phyloP scores from a whole-genome alignment of 2,329 filamentous ascomycete genomes.

The Diplodia seriata region DNA sequence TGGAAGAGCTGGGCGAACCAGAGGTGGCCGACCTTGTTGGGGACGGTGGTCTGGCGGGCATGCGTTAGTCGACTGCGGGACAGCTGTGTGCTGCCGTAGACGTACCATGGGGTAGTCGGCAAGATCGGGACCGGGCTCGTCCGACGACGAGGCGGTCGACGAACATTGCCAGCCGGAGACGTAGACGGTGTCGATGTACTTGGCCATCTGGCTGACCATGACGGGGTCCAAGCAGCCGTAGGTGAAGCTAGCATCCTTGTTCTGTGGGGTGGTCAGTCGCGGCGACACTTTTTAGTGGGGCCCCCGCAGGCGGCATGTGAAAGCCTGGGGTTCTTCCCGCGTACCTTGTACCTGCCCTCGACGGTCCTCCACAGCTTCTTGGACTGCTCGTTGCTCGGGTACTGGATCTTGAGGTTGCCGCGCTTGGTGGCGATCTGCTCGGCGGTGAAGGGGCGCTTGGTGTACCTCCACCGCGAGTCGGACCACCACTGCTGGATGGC shows the following conservation, averaged over 20 bases:
- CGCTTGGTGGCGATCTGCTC: slow-evolving; percentile 97
- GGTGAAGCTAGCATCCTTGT: slow-evolving; percentile 85
- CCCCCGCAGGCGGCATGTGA: slow-evolving; percentile 24
- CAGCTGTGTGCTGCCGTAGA: background rate
- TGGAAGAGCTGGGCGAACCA: slow-evolving; percentile 99
- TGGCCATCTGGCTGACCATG: slow-evolving; percentile 99
- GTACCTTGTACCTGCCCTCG: slow-evolving; percentile 82
- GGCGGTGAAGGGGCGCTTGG: slow-evolving; percentile 89
- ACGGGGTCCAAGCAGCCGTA: slow-evolving; percentile 98
- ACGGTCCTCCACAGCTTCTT: slow-evolving; percentile 96
- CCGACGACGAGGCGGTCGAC: slow-evolving; percentile 90
- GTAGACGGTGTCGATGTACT: slow-evolving; percentile 97
- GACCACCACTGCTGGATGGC: slow-evolving; percentile 94
- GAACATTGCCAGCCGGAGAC: slow-evolving; percentile 99
- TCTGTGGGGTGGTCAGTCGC: slow-evolving; percentile 58
- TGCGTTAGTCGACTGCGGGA: slow-evolving; percentile 1
- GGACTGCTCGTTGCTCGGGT: slow-evolving; percentile 84
- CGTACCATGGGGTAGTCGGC: slow-evolving; percentile 82
- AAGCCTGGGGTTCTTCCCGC: slow-evolving; percentile 39
- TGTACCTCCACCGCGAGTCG: slow-evolving; percentile 89
- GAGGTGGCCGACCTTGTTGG: slow-evolving; percentile 96
- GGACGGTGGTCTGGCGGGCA: slow-evolving; percentile 79
- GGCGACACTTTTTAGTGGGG: slow-evolving; percentile 1
- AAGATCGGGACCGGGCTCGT: slow-evolving; percentile 96
- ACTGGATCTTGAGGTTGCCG: slow-evolving; percentile 87